These are phyloP conservation scores for Delitschia confertaspora DNA, from an alignment of 495 filamentous ascomycete genomes.

Conservation along the genomic window DNA sequence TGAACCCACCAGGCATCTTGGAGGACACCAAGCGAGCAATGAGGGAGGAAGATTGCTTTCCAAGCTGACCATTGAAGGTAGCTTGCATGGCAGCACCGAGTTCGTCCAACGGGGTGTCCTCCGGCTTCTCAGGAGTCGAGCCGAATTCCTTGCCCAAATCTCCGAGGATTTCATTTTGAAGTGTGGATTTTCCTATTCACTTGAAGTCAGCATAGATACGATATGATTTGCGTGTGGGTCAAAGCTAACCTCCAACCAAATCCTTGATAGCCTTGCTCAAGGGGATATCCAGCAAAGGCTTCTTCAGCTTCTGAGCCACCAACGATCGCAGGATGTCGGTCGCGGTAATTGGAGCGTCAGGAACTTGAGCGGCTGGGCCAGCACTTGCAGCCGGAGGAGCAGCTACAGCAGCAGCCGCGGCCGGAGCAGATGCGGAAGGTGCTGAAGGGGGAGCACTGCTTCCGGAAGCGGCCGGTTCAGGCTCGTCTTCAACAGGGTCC, in stretches of 20 bases:
- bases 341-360: constrained; percentile 77
- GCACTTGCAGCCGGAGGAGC: constrained; percentile 57
- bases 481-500: constrained; percentile 88
- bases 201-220: constrained; percentile 4
- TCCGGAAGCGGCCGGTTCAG: constrained; percentile 47
- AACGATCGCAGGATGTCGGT: constrained; percentile 82
- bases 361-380: constrained; percentile 80
- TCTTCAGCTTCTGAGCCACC: constrained; percentile 99
- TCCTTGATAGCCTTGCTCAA: constrained; percentile 98
- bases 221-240: not conserved
- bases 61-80: constrained; percentile 95
- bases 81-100: constrained; percentile 91
- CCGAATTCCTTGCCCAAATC: constrained; percentile 98
- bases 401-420: constrained; percentile 41
- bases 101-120: constrained; percentile 94
- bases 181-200: constrained; percentile 77
- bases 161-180: constrained; percentile 92
- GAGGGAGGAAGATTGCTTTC: constrained; percentile 91
- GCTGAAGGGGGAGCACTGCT: constrained; percentile 37
- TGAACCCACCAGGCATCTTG: constrained; percentile 99
- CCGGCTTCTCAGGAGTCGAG: constrained; percentile 94
- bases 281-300: constrained; percentile 78
- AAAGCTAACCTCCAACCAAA: constrained; percentile 79
- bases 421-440: constrained; percentile 37
- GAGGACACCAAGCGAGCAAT: constrained; percentile 92